Percentiles rank a stretch among this genome's conserved stretches.
phyloP scores from a whole-genome alignment of 164 flowering plant genomes.

The Piper longum region DNA sequence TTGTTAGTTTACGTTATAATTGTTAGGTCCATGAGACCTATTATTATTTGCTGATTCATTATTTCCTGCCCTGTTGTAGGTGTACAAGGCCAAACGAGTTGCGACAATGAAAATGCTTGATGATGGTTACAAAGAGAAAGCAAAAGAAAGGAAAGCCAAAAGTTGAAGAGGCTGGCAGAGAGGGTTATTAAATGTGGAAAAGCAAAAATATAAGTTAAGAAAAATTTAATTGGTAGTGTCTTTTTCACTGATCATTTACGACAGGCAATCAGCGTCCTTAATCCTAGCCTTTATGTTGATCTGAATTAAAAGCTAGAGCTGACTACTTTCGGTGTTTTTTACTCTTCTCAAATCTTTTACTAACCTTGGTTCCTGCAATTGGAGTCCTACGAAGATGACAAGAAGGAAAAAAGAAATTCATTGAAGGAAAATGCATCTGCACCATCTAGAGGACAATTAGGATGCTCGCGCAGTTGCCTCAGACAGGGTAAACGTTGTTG shows the following conservation, averaged over 20 bases:
- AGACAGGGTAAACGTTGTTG: no score
- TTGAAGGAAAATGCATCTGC: no score
- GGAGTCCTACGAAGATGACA: no score
- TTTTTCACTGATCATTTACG: not conserved
- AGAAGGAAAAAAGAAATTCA: no score
- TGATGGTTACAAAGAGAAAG: constrained; percentile 78
- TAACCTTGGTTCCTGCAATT: no score
- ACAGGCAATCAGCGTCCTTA: not conserved
- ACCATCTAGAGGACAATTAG: no score
- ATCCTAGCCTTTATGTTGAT: not conserved
- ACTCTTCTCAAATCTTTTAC: no score
- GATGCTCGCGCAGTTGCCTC: no score
- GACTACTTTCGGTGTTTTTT: no score
- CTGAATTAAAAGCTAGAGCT: not conserved
- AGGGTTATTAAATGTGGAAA: constrained; percentile 37
- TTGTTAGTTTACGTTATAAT: not conserved
- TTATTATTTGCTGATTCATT: no score
- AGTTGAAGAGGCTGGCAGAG: constrained; percentile 36
- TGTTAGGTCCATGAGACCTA: not conserved
- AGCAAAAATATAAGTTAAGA: constrained; percentile 24
- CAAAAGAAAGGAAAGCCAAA: constrained; percentile 59
- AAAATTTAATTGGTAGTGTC: not conserved
- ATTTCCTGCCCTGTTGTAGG: constrained; percentile 23
- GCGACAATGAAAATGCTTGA: constrained; percentile 80
- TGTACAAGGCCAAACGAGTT: constrained; percentile 65